Conservation (phyloP, 306 rosid species). For the Malus sylvestris region DNA sequence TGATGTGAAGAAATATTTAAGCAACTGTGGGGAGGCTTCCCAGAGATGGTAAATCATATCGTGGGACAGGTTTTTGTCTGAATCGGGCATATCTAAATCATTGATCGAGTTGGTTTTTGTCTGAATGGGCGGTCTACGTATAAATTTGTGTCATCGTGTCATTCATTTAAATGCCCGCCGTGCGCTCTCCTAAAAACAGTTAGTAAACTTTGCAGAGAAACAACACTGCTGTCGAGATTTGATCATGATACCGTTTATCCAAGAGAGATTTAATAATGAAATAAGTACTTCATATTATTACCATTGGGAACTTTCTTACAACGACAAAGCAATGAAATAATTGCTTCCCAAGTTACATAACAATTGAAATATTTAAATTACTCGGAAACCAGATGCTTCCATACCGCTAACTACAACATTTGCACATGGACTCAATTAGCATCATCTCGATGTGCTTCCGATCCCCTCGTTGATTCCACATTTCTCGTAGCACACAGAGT, state of each 20-base stretch:
- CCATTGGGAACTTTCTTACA: slow-evolving; percentile 16
- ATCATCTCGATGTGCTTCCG: slow-evolving; percentile 57
- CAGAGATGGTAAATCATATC: slow-evolving; percentile 71
- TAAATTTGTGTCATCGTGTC: too few species aligned
- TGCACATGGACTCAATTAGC: slow-evolving; percentile 62
- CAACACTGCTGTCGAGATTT: too few species aligned
- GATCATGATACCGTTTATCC: too few species aligned
- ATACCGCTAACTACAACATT: slow-evolving; percentile 15
- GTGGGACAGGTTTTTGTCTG: too few species aligned
- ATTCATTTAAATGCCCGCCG: too few species aligned
- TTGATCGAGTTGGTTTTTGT: too few species aligned
- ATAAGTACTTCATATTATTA: neutral
- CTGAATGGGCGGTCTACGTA: too few species aligned
- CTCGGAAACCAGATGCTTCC: slow-evolving; percentile 58
- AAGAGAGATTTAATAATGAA: too few species aligned
- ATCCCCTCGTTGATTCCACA: slow-evolving; percentile 15
- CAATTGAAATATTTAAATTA: slow-evolving; percentile 16
- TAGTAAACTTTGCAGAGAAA: too few species aligned
- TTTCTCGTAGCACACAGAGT: slow-evolving; percentile 24
- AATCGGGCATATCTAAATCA: too few species aligned
- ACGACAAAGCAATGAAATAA: slow-evolving; percentile 24
- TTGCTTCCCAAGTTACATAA: slow-evolving; percentile 15
- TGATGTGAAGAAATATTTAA: slow-evolving; percentile 56
- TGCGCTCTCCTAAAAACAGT: too few species aligned
- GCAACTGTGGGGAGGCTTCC: slow-evolving; percentile 84